Evolutionary conservation across 495 filamentous ascomycete species (phyloP).

Genomic region (Lepraria neglecta): DNA sequence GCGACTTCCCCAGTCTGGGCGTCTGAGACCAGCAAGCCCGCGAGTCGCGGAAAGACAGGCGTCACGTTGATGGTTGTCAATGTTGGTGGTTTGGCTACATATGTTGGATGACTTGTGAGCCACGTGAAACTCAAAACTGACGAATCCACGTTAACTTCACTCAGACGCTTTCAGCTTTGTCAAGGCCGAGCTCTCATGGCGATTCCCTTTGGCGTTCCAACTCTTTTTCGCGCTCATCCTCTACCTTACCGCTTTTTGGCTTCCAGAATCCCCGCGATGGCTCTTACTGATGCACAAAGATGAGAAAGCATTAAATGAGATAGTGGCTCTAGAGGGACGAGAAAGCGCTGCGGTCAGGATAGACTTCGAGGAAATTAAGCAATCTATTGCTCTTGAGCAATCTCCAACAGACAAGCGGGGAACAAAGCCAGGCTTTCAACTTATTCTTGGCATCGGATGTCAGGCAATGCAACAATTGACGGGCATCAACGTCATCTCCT

Average conservation of each 20-base stretch:
- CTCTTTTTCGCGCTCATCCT: constrained; percentile 33
- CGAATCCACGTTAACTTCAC: constrained; percentile 32
- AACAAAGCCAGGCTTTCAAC: constrained; percentile 28
- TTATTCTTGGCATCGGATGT: constrained; percentile 30
- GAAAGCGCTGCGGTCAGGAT: constrained; percentile 30
- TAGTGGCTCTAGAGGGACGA: constrained; percentile 36
- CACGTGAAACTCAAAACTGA: constrained; percentile 25
- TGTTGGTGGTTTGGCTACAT: constrained; percentile 30
- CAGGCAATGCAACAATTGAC: constrained; percentile 35
- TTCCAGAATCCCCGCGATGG: constrained; percentile 47
- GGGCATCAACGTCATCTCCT: constrained; percentile 32
- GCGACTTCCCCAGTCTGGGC: constrained; percentile 24
- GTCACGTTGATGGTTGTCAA: constrained; percentile 29
- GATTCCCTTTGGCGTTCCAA: constrained; percentile 38
- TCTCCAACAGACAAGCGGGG: constrained; percentile 25
- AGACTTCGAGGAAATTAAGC: constrained; percentile 36
- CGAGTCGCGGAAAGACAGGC: constrained; percentile 16
- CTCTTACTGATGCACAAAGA: constrained; percentile 38
- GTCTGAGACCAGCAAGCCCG: constrained; percentile 24
- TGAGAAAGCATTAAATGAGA: constrained; percentile 36
- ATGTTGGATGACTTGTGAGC: constrained; percentile 30
- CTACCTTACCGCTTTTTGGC: constrained; percentile 29
- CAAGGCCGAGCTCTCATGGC: constrained; percentile 30
- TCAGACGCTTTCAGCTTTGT: constrained; percentile 20
- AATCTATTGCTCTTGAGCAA: constrained; percentile 34